phyloP scores from a whole-genome alignment of 2,329 filamentous ascomycete species.

The Ascomycota sp. region DNA sequence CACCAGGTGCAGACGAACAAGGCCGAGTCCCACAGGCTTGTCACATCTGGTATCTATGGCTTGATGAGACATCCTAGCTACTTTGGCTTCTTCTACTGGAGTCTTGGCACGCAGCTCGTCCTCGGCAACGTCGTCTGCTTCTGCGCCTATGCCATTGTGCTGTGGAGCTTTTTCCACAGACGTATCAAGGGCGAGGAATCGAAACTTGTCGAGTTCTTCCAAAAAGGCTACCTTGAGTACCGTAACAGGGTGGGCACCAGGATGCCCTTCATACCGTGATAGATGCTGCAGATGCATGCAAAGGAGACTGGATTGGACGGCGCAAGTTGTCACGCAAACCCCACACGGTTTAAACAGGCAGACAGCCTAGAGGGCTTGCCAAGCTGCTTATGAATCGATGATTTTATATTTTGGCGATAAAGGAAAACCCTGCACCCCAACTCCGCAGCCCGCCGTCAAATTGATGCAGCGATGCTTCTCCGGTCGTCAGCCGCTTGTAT shows the following conservation, averaged over 20 bases:
- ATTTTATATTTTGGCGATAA: too few relatives aligned
- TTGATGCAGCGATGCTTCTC: too few relatives aligned
- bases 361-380: too few relatives aligned
- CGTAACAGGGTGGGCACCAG: slow-evolving; percentile 45
- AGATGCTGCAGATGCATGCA: slow-evolving; percentile 20
- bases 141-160: slow-evolving; percentile 44
- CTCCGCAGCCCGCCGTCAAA: too few relatives aligned
- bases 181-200: slow-evolving; percentile 62
- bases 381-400: too few relatives aligned
- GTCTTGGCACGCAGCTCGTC: slow-evolving; percentile 75
- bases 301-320: slow-evolving; percentile 54
- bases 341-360: too few relatives aligned
- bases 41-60: slow-evolving; percentile 61
- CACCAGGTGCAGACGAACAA: slow-evolving; percentile 57
- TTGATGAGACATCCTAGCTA: slow-evolving; percentile 70
- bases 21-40: slow-evolving; percentile 48
- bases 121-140: slow-evolving; percentile 70
- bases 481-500: neutral
- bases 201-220: slow-evolving; percentile 61
- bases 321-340: too few relatives aligned
- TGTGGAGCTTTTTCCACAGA: slow-evolving; percentile 67
- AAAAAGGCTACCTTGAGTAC: slow-evolving; percentile 58
- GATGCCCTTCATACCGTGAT: slow-evolving; percentile 43
- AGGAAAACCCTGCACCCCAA: too few relatives aligned
- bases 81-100: slow-evolving; percentile 98